Conservation (phyloP, 2,329 filamentous ascomycete species). For the Pleochaeta shiraiana region DNA sequence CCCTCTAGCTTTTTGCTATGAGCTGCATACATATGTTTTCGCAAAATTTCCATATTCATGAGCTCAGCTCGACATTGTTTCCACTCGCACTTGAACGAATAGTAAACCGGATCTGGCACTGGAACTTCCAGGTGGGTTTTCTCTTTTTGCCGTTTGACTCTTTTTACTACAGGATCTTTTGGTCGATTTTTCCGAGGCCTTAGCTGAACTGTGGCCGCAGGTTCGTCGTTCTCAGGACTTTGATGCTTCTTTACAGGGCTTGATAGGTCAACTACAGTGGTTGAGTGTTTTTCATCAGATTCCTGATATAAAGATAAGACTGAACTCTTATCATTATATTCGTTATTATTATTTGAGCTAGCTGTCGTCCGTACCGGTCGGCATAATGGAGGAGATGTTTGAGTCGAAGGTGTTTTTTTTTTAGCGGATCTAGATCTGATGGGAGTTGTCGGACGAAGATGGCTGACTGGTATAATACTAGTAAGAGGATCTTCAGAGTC, state of each 20-base stretch:
- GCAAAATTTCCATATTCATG: constrained; percentile 37
- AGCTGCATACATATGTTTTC: constrained; percentile 28
- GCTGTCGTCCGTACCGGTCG: background rate
- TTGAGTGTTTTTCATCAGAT: background rate
- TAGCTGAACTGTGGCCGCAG: background rate
- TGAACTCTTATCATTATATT: background rate
- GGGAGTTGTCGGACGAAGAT: background rate
- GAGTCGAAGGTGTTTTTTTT: background rate
- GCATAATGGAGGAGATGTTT: background rate
- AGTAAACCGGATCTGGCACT: constrained; percentile 22
- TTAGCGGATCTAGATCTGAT: background rate
- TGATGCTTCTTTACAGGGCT: background rate
- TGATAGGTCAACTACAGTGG: background rate
- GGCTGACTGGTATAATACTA: background rate
- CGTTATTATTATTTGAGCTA: background rate
- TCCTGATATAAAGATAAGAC: too few relatives aligned
- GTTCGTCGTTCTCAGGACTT: background rate
- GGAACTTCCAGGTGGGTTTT: constrained; percentile 1
- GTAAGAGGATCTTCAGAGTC: constrained; percentile 3
- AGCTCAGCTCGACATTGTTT: constrained; percentile 33
- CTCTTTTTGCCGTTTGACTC: background rate
- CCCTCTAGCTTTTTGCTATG: constrained; percentile 20
- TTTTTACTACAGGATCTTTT: background rate
- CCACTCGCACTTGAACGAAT: constrained; percentile 39
- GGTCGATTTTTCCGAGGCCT: background rate